These are phyloP conservation scores for Gypsophila paniculata DNA, from an alignment of 179 eudicot species.

Conservation along the genomic window DNA sequence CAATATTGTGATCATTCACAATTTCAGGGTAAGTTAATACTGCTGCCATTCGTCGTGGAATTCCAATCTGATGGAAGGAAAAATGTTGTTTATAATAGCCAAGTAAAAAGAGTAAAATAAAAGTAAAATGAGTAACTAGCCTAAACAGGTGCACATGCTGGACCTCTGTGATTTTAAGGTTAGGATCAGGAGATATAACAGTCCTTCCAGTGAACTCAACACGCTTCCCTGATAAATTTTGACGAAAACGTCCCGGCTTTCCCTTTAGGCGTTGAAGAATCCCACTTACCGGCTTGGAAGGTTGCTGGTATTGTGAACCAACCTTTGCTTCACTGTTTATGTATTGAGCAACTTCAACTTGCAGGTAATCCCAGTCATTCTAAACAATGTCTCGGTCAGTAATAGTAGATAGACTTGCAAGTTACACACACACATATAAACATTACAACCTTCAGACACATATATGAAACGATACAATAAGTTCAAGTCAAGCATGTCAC, in stretches of 20 bases:
- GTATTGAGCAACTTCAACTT: conserved; percentile 79
- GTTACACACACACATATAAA: background rate
- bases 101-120: background rate
- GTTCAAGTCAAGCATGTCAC: background rate
- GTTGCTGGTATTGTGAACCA: conserved; percentile 31
- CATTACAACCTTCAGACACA: background rate
- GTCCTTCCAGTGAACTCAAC: conserved; percentile 95
- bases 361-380: conserved; percentile 68
- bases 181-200: conserved; percentile 94
- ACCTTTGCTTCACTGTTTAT: conserved; percentile 82
- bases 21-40: conserved; percentile 84
- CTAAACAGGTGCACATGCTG: conserved; percentile 5
- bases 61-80: conserved; percentile 54
- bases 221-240: conserved; percentile 92
- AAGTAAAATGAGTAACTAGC: background rate
- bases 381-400: conserved; percentile 21
- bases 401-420: conserved; percentile 3
- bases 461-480: background rate
- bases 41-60: conserved; percentile 76
- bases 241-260: conserved; percentile 92
- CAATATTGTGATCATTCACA: conserved; percentile 76
- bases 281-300: conserved; percentile 54
- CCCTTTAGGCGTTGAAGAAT: conserved; percentile 92
- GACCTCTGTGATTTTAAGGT: conserved; percentile 90
- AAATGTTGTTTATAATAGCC: background rate